Base-by-base conservation (phyloP, 345 rosid species). In the Aquilaria yunnanensis region DNA sequence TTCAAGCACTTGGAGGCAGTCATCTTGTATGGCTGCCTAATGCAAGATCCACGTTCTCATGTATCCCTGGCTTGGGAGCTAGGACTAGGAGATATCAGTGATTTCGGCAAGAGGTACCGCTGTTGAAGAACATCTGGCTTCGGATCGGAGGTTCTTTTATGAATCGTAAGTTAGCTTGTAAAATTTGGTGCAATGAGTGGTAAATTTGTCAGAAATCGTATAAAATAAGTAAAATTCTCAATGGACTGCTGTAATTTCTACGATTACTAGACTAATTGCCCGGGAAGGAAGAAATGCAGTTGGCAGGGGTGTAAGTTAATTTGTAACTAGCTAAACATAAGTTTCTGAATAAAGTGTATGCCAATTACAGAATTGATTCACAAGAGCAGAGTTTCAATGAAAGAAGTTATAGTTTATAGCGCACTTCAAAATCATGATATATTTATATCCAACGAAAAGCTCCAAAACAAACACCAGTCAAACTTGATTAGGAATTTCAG, bases 11-110 rank as follows among this genome's bases (percentile, higher is more conserved):
- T 14, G 10, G 16, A 2, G 9, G 3, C 43, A 54, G 48, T 48
- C 62, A 16, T 54, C 23, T 6, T 64, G 41, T 30, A 61, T 70
- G 64, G 51, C 7, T 62, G 51, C 56, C 37, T 32, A 32, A 54
- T 51, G 11, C 78, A 88, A 96, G 86, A 88, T 79, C 94, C 96
- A 5, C 90, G 85, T 32, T 97, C 98, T 34, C 98, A 90, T 72
- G 86, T 90, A 77, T 90, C 97, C 2, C 69, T 88, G 77, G 89
- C 78, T 60, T 93, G 97, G 98, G 88, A 83, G 14, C 30, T 54
- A 70, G 23, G 1, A 23, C 23, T 23, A 23, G 97, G 95, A 52
- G 84, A 85, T 67, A 55, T 77, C 32, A 64, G 79, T 47, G 73
- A 70, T 61, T 72, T 78, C 57, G 34, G 90, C 34, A 88, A 79